Percentiles rank a stretch among this genome's conserved stretches.
phyloP scores from a whole-genome alignment of 2,329 filamentous ascomycete genomes.

The Phialophora verrucosa region DNA sequence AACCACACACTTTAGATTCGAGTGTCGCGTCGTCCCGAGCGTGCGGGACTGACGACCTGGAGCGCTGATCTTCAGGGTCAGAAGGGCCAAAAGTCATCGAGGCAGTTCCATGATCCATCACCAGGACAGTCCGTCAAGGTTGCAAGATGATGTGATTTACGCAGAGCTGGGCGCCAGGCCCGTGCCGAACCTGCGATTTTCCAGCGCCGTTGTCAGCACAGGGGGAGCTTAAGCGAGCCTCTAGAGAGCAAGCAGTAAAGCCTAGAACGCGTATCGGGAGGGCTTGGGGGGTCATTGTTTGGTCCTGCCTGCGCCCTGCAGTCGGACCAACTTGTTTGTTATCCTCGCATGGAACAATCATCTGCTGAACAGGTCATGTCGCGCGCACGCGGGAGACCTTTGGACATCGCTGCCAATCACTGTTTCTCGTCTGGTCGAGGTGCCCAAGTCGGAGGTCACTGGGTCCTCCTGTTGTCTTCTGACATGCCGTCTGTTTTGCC shows the following conservation, averaged over 20 bases:
- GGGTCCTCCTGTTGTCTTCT: conserved; percentile 14
- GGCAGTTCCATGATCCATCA: not conserved
- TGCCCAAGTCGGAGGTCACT: conserved; percentile 8
- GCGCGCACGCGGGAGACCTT: not conserved
- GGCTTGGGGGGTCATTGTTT: not conserved
- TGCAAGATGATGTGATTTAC: conserved; percentile 3
- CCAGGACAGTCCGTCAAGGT: not conserved
- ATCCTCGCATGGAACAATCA: not conserved
- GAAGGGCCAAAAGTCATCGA: not conserved
- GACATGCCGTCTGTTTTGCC: conserved; percentile 6
- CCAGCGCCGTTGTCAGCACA: conserved; percentile 1
- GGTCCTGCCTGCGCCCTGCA: not conserved
- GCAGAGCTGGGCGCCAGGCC: conserved; percentile 10
- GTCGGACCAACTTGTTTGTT: not conserved
- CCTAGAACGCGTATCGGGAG: not conserved
- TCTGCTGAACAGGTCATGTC: conserved; percentile 12
- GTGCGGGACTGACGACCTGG: too few relatives aligned
- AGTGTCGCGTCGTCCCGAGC: not conserved
- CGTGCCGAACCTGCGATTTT: conserved; percentile 9
- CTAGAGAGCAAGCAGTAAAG: conserved; percentile 17
- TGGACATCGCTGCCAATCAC: not conserved
- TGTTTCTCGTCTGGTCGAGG: not conserved
- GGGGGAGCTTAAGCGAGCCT: conserved; percentile 14
- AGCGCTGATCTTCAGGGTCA: not conserved
- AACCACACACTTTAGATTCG: not conserved